phyloP scores from a whole-genome alignment of 2,329 filamentous ascomycete species.

The Cercospora beticola region DNA sequence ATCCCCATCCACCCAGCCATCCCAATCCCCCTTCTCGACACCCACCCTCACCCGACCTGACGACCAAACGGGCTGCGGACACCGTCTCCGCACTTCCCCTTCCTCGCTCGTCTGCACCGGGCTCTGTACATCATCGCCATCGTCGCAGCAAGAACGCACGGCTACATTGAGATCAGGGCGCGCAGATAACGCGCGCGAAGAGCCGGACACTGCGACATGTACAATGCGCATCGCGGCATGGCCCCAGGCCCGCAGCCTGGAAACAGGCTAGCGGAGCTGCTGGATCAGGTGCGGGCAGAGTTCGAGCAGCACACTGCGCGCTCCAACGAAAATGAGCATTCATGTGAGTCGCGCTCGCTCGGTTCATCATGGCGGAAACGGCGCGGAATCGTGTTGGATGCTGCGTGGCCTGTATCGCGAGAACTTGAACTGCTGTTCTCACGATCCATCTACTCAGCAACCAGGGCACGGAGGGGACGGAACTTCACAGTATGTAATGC shows the following conservation, averaged over 20 bases:
- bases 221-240: constrained; percentile 82
- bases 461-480: not conserved
- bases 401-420: not conserved
- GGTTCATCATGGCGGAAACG: not conserved
- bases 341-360: constrained; percentile 66
- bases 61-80: not conserved
- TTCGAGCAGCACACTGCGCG: constrained; percentile 74
- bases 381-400: not conserved
- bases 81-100: not conserved
- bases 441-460: not conserved
- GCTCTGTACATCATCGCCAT: not conserved
- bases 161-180: not conserved
- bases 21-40: not conserved
- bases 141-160: constrained; percentile 5
- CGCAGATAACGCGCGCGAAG: constrained; percentile 9
- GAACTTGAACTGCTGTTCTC: not conserved
- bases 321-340: constrained; percentile 85
- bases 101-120: not conserved
- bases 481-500: constrained; percentile 1
- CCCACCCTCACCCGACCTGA: not conserved
- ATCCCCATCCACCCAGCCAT: not conserved
- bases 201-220: constrained; percentile 58
- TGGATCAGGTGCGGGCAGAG: constrained; percentile 86
- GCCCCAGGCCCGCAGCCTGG: constrained; percentile 63
- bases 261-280: constrained; percentile 80